Conservation (phyloP, 805 yeast genomes). For the Candida berthetii region DNA sequence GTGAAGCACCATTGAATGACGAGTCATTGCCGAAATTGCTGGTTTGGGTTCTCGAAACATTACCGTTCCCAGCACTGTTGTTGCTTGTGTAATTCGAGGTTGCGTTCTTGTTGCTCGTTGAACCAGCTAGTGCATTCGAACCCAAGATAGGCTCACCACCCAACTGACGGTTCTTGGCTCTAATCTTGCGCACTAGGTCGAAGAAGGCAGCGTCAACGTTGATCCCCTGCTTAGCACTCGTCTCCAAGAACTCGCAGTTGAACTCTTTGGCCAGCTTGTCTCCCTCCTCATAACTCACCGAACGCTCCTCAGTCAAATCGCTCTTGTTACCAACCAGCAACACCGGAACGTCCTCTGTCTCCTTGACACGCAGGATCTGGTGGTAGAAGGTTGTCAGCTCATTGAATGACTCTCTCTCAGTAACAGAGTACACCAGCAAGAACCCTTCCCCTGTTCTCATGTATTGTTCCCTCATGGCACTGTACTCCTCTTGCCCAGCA, state of each 20-base stretch:
- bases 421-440: conserved; percentile 80
- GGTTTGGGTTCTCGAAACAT: too few relatives aligned
- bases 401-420: conserved; percentile 79
- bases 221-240: conserved; percentile 86
- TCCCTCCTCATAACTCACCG: conserved; percentile 66
- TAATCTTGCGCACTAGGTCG: conserved; percentile 56
- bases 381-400: conserved; percentile 77
- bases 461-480: conserved; percentile 90
- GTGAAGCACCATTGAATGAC: background rate
- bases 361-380: conserved; percentile 75
- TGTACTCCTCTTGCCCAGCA: conserved; percentile 97
- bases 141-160: background rate
- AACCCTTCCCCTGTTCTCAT: conserved; percentile 97
- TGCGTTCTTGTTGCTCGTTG: background rate
- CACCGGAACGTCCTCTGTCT: conserved; percentile 68
- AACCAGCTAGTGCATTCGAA: background rate
- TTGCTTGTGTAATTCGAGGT: background rate
- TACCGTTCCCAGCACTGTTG: too few relatives aligned
- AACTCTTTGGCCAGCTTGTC: conserved; percentile 54
- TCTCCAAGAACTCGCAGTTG: conserved; percentile 77
- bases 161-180: conserved; percentile 10
- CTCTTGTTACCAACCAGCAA: conserved; percentile 75
- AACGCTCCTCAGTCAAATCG: conserved; percentile 72
- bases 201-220: conserved; percentile 86
- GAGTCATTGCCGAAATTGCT: too few relatives aligned